These are phyloP conservation scores for Arctium minus DNA, from an alignment of 129 eudicot species.

Conservation along the genomic window DNA sequence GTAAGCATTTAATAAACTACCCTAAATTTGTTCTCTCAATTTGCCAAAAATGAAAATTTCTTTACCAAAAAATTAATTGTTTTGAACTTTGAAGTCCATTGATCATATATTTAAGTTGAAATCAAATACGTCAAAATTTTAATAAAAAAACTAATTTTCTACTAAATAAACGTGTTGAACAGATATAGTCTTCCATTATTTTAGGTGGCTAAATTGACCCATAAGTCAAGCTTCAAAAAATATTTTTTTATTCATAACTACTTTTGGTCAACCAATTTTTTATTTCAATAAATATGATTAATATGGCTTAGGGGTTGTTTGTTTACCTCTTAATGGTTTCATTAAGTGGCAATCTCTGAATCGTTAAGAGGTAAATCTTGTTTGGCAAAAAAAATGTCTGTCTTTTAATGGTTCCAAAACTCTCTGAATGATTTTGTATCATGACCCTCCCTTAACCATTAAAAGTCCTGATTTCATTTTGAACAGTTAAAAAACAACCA, in stretches of 20 bases:
- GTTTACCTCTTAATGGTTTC: too few species aligned
- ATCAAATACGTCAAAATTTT: neutral
- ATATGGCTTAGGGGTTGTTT: too few species aligned
- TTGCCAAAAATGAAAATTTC: neutral
- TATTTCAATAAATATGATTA: neutral
- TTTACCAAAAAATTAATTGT: neutral
- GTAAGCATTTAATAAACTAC: too few species aligned
- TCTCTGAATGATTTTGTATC: too few species aligned
- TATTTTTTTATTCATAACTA: neutral
- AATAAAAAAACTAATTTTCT: neutral
- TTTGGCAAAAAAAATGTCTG: too few species aligned
- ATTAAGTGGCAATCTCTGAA: too few species aligned
- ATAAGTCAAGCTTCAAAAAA: neutral
- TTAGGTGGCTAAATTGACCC: neutral
- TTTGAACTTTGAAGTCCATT: neutral
- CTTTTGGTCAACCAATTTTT: slow-evolving; percentile 10
- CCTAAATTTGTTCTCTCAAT: neutral
- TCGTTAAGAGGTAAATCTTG: too few species aligned
- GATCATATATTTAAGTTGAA: neutral
- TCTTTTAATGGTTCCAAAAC: too few species aligned
- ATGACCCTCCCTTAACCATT: too few species aligned
- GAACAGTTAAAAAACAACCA: too few species aligned
- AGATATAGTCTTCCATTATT: slow-evolving; percentile 10
- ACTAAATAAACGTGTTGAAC: neutral
- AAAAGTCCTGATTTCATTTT: too few species aligned